Base-by-base conservation (phyloP, 345 rosid genomes). In the Brassica rapa region DNA sequence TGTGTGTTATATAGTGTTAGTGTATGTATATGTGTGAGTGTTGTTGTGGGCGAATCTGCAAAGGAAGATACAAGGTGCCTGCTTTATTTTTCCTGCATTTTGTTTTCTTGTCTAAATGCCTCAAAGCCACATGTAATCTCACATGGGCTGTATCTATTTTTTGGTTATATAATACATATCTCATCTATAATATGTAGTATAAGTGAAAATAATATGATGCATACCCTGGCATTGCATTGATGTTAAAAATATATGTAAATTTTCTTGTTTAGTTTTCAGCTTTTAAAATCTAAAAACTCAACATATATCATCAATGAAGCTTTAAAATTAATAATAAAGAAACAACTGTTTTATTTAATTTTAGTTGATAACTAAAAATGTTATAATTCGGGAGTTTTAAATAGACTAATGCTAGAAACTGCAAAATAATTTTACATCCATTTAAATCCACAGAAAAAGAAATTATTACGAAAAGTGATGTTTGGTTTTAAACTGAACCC, bases 11-110 rank as follows among this genome's bases (percentile, higher is more conserved):
- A 16, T 27, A 60, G 39, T 49, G 55, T 69, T 41, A 59, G 51
- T 77, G 21, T 30, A 3, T 62, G n/a, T 55, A 37, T 15, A 25
- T 78, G 25, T 4, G 29, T 72, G 73, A 66, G 77, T 79, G 82
- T 79, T 79, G 69, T 66, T 65, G 81, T 71, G 77, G 77, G 67
- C 65, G 72, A 78, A 78, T 78, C 81, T 56, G 71, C 51, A 57
- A 66, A 78, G 68, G 73, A 72, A 51, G 74, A 62, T 79, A 74
- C 78, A 73, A 68, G 74, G 66, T 73, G 82, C 78, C 60, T 78
- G 77, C 77, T 78, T 74, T 74, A 46, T 16, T 76, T 37, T 46
- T 39, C 4, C 14, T 68, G 74, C 27, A 24, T 46, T 79, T 79
- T 79, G 74, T 79, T 73, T 68, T 73, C 65, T 73, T 79, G 74